These are phyloP conservation scores for Dictyophora rubrovolvata DNA, from an alignment of 768 basidiomycete genomes.

Conservation along the genomic window DNA sequence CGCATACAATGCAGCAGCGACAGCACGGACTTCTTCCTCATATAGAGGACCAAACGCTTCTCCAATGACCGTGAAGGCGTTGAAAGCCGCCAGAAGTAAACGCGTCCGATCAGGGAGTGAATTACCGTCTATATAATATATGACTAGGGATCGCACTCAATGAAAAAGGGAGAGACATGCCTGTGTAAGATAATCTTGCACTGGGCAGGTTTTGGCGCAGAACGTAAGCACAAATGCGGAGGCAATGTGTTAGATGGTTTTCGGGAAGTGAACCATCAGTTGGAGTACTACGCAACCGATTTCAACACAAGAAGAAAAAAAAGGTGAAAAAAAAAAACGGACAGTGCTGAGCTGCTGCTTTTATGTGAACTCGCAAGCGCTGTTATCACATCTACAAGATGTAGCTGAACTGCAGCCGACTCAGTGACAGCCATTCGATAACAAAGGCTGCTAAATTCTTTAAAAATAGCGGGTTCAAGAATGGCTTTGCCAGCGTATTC, in stretches of 20 bases:
- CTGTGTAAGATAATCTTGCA: slow-evolving; percentile 38
- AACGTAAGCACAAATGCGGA: slow-evolving; percentile 74
- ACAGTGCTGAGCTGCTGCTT: slow-evolving; percentile 13
- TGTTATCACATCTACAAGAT: slow-evolving; percentile 60
- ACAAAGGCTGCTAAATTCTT: slow-evolving; percentile 80
- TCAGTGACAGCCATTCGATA: slow-evolving; percentile 89
- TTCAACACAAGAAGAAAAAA: background rate
- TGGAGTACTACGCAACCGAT: background rate
- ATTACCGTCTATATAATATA: background rate
- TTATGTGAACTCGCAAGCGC: slow-evolving; percentile 38
- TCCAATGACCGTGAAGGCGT: slow-evolving; percentile 50
- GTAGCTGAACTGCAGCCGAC: slow-evolving; percentile 54
- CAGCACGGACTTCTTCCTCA: slow-evolving; percentile 67
- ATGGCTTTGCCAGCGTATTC: slow-evolving; percentile 76
- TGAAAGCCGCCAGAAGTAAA: slow-evolving; percentile 55
- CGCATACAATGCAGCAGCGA: slow-evolving; percentile 70
- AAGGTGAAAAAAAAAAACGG: background rate
- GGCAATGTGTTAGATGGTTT: slow-evolving; percentile 49
- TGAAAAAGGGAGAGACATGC: slow-evolving; percentile 25
- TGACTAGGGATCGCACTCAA: background rate
- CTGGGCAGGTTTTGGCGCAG: slow-evolving; percentile 62
- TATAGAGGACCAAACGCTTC: slow-evolving; percentile 42
- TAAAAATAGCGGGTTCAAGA: slow-evolving; percentile 72
- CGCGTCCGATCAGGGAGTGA: slow-evolving; percentile 42
- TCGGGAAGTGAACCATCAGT: slow-evolving; percentile 15